Percentiles rank a stretch among this genome's conserved stretches.
Evolutionary conservation across 1,284 basidiomycete genomes (phyloP).

Genomic region (Pascua guehoae): DNA sequence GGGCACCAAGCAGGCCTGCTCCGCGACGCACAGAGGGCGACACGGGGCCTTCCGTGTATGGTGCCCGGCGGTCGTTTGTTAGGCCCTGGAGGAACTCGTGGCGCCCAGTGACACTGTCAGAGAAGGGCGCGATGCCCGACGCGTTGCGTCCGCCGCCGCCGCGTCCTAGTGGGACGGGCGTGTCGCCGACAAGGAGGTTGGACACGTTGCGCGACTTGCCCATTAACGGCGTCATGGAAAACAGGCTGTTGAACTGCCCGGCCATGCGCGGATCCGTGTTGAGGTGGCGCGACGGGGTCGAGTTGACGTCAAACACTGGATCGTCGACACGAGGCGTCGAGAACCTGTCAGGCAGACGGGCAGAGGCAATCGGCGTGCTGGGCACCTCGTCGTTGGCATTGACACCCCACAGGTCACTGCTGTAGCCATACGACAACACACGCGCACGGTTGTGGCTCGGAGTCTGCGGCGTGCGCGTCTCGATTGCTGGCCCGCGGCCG

Average conservation of each 20-base stretch:
- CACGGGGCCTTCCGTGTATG: conserved; percentile 10
- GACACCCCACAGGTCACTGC: conserved; percentile 31
- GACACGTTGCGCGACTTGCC: conserved; percentile 33
- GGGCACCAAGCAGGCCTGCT: conserved; percentile 24
- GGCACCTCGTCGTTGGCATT: conserved; percentile 32
- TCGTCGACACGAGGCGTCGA: conserved; percentile 43
- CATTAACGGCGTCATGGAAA: conserved; percentile 41
- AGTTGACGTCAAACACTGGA: conserved; percentile 42
- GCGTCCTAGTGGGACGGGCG: conserved; percentile 4
- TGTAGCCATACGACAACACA: conserved; percentile 36
- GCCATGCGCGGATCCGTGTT: conserved; percentile 28
- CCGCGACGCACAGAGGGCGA: conserved; percentile 24
- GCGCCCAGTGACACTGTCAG: conserved; percentile 25
- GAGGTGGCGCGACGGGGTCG: conserved; percentile 44
- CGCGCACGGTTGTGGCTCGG: conserved; percentile 32
- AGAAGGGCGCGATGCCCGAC: conserved; percentile 18
- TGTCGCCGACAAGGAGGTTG: conserved; percentile 22
- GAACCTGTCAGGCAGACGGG: conserved; percentile 18
- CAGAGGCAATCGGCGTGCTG: conserved; percentile 34
- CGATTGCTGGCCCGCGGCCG: conserved; percentile 8
- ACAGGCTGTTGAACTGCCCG: conserved; percentile 37
- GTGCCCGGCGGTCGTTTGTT: conserved; percentile 4
- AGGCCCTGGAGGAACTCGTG: conserved; percentile 37
- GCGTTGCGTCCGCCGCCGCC: conserved; percentile 19
- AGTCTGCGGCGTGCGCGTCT: conserved; percentile 21